Base-by-base conservation (phyloP, 2,329 filamentous ascomycete genomes). In the Sphaerulina populicola region DNA sequence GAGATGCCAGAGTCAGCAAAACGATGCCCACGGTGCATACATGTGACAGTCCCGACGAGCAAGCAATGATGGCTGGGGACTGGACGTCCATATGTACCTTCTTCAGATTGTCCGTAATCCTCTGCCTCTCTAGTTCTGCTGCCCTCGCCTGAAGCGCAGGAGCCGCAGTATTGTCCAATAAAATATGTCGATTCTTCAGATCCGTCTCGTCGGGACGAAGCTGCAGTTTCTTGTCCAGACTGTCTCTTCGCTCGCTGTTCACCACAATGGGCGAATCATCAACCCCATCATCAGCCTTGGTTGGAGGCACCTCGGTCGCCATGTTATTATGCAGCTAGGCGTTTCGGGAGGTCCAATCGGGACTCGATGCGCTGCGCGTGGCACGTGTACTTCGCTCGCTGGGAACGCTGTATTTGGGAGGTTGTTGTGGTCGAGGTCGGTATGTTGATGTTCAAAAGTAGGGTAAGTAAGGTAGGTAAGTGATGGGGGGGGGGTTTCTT, bases 111-210 rank as follows among this genome's bases (percentile, higher is more conserved):
- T 86, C 81, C 9, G 76, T 76, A 12, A 77, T 76, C 51, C 76
- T 74, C 65, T 84, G 81, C 57, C 81, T 78, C 60, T 83, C 81
- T 38, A 86, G 77, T 58, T 84, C 81, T 40, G 76, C 74, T 46
- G 77, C 76, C 50, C 74, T 73, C 12, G 79, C 75, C 69, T 86
- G 83, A 33, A 86, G 73, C 23, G 81, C 74, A 77, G 83, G 83
- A 40, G 83, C 83, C 58, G 80, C 79, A 61, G 74, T 82, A 2
- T 80, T 85, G 61, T 84, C 78, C 4, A 85, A 73, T 46, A 86
- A 68, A 56, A 86, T 86, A 63, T 86, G 79, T 55, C 57, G 41
- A 58, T 84, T 78, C 70, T 83, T 85, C 54, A 86, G 71, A 55
- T 86, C 82, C 64, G 84, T 74, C 11, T 67, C 67, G 18, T 76